Percentiles rank a stretch among this genome's conserved stretches.
Evolutionary conservation across 192 early-diverging fungal genomes (phyloP).

Genomic region (Helicostylum pulchrum): DNA sequence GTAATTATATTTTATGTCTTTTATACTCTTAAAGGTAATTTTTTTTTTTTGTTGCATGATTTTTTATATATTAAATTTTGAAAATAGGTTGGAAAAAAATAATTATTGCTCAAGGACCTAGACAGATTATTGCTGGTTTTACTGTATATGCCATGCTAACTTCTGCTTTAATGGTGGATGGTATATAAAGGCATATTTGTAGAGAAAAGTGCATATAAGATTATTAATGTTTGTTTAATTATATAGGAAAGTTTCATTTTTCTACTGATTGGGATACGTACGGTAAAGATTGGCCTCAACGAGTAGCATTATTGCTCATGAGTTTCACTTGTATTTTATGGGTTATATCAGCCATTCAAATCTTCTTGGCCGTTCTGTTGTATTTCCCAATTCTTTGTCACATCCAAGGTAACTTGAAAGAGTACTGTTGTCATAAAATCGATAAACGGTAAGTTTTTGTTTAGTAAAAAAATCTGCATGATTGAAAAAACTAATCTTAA

Average conservation of each 20-base stretch:
- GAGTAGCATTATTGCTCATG: conserved; percentile 38
- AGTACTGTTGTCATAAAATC: conserved; percentile 85
- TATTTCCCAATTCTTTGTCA: conserved; percentile 78
- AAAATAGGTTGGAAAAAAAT: conserved; percentile 77
- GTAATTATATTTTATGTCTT: conserved; percentile 81
- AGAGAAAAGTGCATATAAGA: too few relatives aligned
- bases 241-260: conserved; percentile 18
- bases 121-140: conserved; percentile 66
- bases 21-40: conserved; percentile 74
- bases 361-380: conserved; percentile 59
- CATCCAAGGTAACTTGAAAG: conserved; percentile 85
- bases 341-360: conserved; percentile 47
- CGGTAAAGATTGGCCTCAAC: conserved; percentile 25
- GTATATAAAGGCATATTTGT: conserved; percentile 2
- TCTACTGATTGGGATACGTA: conserved; percentile 19
- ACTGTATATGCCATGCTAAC: conserved; percentile 44
- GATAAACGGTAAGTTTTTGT: conserved; percentile 67
- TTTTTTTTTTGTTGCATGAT: background rate
- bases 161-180: conserved; percentile 22
- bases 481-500: background rate
- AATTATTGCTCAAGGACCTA: conserved; percentile 77
- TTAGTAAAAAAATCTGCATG: background rate
- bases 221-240: background rate
- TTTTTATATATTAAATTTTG: conserved; percentile 6
- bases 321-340: conserved; percentile 67